Evolutionary conservation across 2,329 filamentous ascomycete species (phyloP).

Genomic region (Alternaria triticimaculans): DNA sequence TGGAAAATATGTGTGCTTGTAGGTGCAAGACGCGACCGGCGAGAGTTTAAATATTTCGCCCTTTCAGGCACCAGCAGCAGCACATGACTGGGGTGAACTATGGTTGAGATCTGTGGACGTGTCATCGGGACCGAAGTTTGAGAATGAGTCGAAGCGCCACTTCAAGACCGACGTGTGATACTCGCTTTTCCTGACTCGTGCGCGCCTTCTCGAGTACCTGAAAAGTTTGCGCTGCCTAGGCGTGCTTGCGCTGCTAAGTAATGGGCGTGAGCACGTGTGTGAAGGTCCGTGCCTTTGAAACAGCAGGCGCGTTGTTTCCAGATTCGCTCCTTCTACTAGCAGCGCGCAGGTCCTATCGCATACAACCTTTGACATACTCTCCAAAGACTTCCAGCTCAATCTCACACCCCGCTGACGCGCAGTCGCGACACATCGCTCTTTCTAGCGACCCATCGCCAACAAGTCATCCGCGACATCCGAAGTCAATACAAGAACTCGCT

Average conservation of each 20-base stretch:
- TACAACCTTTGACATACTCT: background rate
- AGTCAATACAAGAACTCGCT: fast-evolving
- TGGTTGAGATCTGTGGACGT: background rate
- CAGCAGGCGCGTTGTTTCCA: background rate
- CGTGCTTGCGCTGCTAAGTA: too few species aligned
- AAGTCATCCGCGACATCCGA: background rate
- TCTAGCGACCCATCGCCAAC: background rate
- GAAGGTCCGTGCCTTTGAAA: background rate
- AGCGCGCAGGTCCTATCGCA: background rate
- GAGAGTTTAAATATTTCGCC: background rate
- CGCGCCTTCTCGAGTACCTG: too few species aligned
- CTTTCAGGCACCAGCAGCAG: background rate
- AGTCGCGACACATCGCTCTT: background rate
- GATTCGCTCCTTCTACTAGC: background rate
- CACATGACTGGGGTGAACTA: background rate
- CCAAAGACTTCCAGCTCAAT: background rate
- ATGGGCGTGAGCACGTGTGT: background rate
- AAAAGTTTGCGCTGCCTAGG: too few species aligned
- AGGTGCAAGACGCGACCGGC: background rate
- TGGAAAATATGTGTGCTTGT: background rate
- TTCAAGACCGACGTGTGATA: background rate
- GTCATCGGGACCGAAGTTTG: background rate
- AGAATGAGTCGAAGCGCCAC: background rate
- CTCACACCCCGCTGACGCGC: background rate
- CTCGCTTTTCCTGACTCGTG: too few species aligned